These are phyloP conservation scores for Penicillium sp. DNA, from an alignment of 2,329 filamentous ascomycete genomes.

Conservation along the genomic window DNA sequence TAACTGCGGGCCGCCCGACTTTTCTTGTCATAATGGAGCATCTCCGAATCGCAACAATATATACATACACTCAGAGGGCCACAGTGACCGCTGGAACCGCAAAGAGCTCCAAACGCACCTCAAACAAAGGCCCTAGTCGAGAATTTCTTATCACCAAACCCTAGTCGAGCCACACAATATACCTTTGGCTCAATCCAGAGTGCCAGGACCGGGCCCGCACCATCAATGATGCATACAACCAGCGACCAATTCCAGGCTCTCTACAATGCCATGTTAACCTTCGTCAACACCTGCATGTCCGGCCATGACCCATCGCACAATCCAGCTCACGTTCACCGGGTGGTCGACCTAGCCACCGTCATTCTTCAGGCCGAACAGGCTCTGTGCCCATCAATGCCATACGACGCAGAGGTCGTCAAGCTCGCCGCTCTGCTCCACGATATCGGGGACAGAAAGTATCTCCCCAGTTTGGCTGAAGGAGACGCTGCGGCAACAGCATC, in stretches of 20 bases:
- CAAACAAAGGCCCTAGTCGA: no score
- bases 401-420: conserved; percentile 59
- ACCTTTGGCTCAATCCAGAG: neutral
- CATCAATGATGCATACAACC: conserved; percentile 14
- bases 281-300: conserved; percentile 69
- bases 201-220: neutral
- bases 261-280: conserved; percentile 56
- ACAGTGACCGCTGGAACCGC: neutral
- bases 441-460: conserved; percentile 82
- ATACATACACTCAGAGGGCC: no score
- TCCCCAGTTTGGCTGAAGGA: conserved; percentile 40
- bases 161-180: no score
- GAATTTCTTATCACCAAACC: no score
- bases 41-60: no score
- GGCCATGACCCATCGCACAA: conserved; percentile 81
- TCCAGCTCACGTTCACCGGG: conserved; percentile 77
- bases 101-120: neutral
- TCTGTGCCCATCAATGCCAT: conserved; percentile 29
- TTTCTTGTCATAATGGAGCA: no score
- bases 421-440: conserved; percentile 80
- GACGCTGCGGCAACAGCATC: neutral
- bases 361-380: conserved; percentile 56
- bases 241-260: conserved; percentile 43
- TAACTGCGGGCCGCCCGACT: no score
- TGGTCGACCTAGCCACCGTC: conserved; percentile 67